Evolutionary conservation across 169 alveolate genomes (phyloP).

Genomic region (Cryptosporidium ubiquitum): DNA sequence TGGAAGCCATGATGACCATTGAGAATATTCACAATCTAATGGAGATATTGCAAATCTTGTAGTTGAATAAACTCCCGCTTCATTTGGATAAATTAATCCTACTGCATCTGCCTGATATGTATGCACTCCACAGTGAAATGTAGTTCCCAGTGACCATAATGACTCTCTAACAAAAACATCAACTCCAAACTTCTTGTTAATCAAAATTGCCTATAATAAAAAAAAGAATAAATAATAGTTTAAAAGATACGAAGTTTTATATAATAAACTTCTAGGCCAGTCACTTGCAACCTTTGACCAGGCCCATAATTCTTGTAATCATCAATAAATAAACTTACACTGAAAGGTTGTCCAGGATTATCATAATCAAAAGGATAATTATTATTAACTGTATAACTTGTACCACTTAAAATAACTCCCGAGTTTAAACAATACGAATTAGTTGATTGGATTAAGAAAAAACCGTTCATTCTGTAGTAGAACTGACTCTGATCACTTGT

Average conservation of each 20-base stretch:
- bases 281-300: neutral
- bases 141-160: conserved; percentile 57
- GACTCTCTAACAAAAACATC: conserved; percentile 61
- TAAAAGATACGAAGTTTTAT: neutral
- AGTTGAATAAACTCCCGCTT: conserved; percentile 25
- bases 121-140: conserved; percentile 36
- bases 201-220: conserved; percentile 35
- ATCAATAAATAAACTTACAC: conserved; percentile 23
- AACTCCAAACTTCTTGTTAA: conserved; percentile 42
- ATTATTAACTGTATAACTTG: conserved; percentile 1
- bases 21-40: conserved; percentile 59
- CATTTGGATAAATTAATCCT: conserved; percentile 38
- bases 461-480: conserved; percentile 51
- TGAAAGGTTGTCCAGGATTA: conserved; percentile 51
- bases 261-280: neutral
- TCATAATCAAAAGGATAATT: conserved; percentile 60
- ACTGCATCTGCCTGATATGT: conserved; percentile 10
- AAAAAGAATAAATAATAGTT: neutral
- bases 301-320: neutral
- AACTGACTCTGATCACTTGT: conserved; percentile 36
- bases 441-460: neutral
- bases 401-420: conserved; percentile 17
- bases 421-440: conserved; percentile 25
- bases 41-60: conserved; percentile 59
- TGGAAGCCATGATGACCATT: conserved; percentile 72